These are phyloP conservation scores for Vitis rotundifolia DNA, from an alignment of 164 flowering plant species.

Conservation along the genomic window DNA sequence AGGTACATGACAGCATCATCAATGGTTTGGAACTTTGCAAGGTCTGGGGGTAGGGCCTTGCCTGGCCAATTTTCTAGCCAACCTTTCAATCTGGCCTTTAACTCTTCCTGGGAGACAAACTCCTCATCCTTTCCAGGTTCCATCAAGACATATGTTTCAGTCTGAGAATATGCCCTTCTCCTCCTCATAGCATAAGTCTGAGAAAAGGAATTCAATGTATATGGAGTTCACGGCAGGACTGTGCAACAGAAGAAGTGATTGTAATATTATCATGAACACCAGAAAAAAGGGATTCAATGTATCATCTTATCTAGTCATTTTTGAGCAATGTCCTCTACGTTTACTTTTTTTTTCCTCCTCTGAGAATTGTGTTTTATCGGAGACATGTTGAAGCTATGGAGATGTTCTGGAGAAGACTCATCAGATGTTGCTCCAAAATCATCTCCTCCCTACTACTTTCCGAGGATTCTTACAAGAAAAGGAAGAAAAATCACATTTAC, in stretches of 20 bases:
- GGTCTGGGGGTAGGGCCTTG: conserved; percentile 69
- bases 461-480: not conserved
- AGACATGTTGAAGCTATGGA: no score
- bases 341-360: no score
- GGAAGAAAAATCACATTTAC: not conserved
- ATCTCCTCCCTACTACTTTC: no score
- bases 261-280: no score
- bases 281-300: not conserved
- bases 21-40: conserved; percentile 52
- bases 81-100: conserved; percentile 46
- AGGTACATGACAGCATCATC: conserved; percentile 77
- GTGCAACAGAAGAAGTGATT: not conserved
- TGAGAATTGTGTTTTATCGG: no score
- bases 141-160: conserved; percentile 69
- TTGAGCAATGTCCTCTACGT: no score
- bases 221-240: no score
- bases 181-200: conserved; percentile 59
- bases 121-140: conserved; percentile 79
- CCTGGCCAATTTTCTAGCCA: conserved; percentile 90
- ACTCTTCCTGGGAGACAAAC: conserved; percentile 76
- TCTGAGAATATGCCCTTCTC: conserved; percentile 50
- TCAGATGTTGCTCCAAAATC: no score
- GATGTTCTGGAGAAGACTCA: no score
- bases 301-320: no score
- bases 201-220: not conserved